Evolutionary conservation across 1,284 basidiomycete species (phyloP), one percentile per base, ranked within the genome.

Genomic region (Cryptococcus sp.): DNA sequence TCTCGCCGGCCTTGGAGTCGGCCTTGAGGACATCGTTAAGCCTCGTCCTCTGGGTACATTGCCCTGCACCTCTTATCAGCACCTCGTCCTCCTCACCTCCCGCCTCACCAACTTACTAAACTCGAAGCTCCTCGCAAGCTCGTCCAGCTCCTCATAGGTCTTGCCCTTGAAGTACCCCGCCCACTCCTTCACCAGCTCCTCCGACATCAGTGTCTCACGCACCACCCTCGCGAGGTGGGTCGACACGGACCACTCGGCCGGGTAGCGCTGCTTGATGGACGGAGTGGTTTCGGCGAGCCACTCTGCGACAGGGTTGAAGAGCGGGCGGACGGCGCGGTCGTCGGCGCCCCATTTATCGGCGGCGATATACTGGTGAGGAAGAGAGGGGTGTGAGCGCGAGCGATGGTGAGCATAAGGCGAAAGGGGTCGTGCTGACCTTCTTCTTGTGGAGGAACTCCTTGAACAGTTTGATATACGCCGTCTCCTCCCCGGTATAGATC

Each of bases 141-240:
- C 79, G 57, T 86, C 84, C 50, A 87, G 71, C 72, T 86, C 82
- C n/a, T 72, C 76, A 64, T 79, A 73, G 43, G 67, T 78, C 76
- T 84, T 80, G 3, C 81, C 84, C 18, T 75, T 72, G 70, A 88
- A 85, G 63, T 82, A 80, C 53, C 82, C 82, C 0, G 85, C 86
- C 81, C 83, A 88, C 66, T 87, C 84, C 56, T 78, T 76, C 36
- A 84, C 80, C 63, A 87, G 73, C 66, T 83, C 85, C 70, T 88
- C 73, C 56, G 81, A 81, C 4, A 88, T 75, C 24, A 88, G 76
- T 46, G 85, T 85, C 64, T 83, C 83, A 49, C 85, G 79, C n/a
- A 83, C 76, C 42, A 85, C 72, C 38, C 84, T 80, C 1, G 79
- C 80, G 33, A 84, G 77, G 39, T 70, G 66, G 5, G 52, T 50